Evolutionary conservation across 495 filamentous ascomycete genomes (phyloP), one percentile per base, ranked within the genome.

Genomic region (Tetracladium setigerum): DNA sequence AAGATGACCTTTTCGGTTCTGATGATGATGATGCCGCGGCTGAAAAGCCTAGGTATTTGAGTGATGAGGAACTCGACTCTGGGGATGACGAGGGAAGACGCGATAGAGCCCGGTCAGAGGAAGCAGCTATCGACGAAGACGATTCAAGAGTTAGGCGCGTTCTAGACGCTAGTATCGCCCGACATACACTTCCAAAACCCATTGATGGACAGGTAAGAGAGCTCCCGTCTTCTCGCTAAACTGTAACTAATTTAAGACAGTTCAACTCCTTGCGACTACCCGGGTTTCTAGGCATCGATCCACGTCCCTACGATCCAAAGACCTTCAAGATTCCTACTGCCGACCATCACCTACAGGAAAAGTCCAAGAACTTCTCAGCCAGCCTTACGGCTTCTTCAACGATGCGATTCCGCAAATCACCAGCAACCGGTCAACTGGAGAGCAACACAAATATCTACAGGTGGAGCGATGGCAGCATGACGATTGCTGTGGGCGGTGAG

Each of bases 231-330:
- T 7, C 10, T 14, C 19, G 18, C 6, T 8, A 5, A 2, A 36
- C 14, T 27, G 37, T 18, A 39, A n/a, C 36, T 47, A 14, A 50
- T 38, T 4, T 6, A 7, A 38, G 30, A 3, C 47, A 95, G 88
- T 62, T 94, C 18, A 84, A 89, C 63, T 76, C 87, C 10, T 70
- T 96, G 62, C 80, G 81, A 42, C 69, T 96, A 1, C 89, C 90
- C 5, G 73, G 77, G 10, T 95, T 91, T 65, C 70, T 96, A 44
- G 83, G 79, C 38, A 69, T 94, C 39, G 79, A 87, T 41, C 81
- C 87, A 0, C 74, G 78, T 55, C 74, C 82, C 41, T 96, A 84
- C 71, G 78, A 83, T 47, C 72, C 78, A 15, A 77, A 79, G 50
- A 83, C 75, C 13, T 95, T 89, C 66, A 70, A 80, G 51, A 68